These are phyloP conservation scores for Verticillium albo-atrum DNA, from an alignment of 2,329 filamentous ascomycete species.

Conservation along the genomic window DNA sequence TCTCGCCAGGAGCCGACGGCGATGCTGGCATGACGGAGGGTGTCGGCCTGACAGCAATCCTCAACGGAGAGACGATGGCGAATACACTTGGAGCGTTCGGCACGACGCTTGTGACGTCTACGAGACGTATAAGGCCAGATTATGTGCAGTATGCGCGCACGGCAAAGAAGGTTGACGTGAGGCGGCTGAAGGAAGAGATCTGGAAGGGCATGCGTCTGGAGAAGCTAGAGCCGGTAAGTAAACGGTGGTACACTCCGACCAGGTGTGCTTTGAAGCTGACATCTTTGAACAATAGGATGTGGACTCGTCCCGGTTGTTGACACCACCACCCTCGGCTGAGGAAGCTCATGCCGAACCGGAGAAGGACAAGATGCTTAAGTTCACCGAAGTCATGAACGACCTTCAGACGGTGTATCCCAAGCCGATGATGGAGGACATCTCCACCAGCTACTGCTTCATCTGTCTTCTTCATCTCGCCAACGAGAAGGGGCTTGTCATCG, in stretches of 20 bases:
- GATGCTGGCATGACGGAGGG: constrained; percentile 41
- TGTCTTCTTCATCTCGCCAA: constrained; percentile 87
- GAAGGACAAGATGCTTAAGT: constrained; percentile 62
- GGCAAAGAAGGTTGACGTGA: constrained; percentile 68
- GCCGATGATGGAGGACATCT: constrained; percentile 86
- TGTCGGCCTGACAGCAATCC: constrained; percentile 43
- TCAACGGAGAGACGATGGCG: constrained; percentile 46
- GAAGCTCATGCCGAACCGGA: constrained; percentile 21
- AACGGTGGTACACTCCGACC: constrained; percentile 16
- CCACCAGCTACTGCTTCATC: constrained; percentile 90
- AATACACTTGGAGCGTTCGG: constrained; percentile 51
- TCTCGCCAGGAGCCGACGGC: constrained; percentile 60
- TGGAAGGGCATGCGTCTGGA: constrained; percentile 64
- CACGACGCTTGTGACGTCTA: constrained; percentile 64
- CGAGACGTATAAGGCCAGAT: constrained; percentile 57
- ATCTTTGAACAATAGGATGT: constrained; percentile 5
- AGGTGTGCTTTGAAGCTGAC: neutral
- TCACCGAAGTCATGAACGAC: constrained; percentile 88
- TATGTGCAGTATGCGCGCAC: constrained; percentile 68
- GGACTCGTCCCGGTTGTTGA: constrained; percentile 8
- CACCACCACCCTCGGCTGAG: constrained; percentile 29
- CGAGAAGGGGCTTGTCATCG: constrained; percentile 81
- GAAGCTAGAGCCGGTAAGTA: constrained; percentile 36
- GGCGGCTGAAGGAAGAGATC: constrained; percentile 64
- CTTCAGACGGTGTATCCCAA: constrained; percentile 83